Percentiles rank a stretch among this genome's conserved stretches.
These are phyloP conservation scores for Paraphoma sp. DNA, from an alignment of 2,329 filamentous ascomycete species.

Conservation along the genomic window DNA sequence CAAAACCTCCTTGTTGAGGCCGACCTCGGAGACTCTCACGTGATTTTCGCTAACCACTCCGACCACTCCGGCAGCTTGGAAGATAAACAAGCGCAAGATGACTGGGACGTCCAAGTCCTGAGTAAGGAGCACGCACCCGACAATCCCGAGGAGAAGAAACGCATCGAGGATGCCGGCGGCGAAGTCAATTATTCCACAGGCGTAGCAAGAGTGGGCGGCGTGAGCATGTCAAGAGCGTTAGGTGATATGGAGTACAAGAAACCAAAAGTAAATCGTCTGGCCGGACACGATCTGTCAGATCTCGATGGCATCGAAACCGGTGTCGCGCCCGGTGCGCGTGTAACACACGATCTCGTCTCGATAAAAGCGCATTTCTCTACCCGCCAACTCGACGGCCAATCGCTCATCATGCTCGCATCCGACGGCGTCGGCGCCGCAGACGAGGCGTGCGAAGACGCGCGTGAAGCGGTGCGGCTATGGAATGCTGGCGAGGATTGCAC, in stretches of 20 bases:
- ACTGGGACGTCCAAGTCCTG: constrained; percentile 25
- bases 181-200: constrained; percentile 29
- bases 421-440: constrained; percentile 29
- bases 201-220: constrained; percentile 28
- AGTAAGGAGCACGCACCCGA: constrained; percentile 28
- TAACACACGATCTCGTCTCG: constrained; percentile 27
- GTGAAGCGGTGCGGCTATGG: constrained; percentile 21
- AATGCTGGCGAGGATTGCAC: constrained; percentile 17
- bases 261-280: constrained; percentile 31
- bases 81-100: constrained; percentile 10
- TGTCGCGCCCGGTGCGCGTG: constrained; percentile 27
- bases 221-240: constrained; percentile 32
- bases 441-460: constrained; percentile 24
- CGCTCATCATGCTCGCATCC: constrained; percentile 26
- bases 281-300: constrained; percentile 31
- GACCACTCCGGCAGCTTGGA: constrained; percentile 8
- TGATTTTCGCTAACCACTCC: constrained; percentile 22
- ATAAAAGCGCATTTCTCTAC: constrained; percentile 31
- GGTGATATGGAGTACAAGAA: constrained; percentile 32
- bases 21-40: constrained; percentile 31
- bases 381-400: constrained; percentile 21
- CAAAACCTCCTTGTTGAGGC: constrained; percentile 29
- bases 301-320: constrained; percentile 31
- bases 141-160: constrained; percentile 23
- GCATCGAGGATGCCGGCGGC: constrained; percentile 31